Conservation (phyloP, 768 basidiomycete genomes). For the Lactifluus subvellereus region DNA sequence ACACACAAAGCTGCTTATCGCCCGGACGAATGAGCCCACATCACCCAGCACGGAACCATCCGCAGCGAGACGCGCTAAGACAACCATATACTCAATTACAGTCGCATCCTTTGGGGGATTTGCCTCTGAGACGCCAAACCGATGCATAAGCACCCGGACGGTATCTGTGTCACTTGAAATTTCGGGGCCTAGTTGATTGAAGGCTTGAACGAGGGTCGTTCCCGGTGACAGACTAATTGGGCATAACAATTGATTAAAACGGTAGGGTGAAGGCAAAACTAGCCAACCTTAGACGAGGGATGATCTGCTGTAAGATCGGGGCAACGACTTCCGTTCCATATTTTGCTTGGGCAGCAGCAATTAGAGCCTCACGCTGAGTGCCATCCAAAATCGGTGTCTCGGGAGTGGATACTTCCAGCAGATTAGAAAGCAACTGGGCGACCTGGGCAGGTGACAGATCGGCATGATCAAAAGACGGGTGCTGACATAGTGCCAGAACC, state of each 20-base stretch:
- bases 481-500: conserved; percentile 66
- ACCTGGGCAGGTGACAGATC: conserved; percentile 71
- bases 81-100: conserved; percentile 65
- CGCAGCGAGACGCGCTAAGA: conserved; percentile 58
- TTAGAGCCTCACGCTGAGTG: conserved; percentile 67
- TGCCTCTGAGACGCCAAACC: conserved; percentile 69
- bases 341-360: conserved; percentile 70
- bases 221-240: conserved; percentile 53
- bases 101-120: conserved; percentile 67
- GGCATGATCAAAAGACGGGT: conserved; percentile 75
- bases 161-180: conserved; percentile 70
- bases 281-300: conserved; percentile 65
- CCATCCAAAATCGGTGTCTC: conserved; percentile 70
- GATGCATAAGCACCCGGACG: conserved; percentile 58
- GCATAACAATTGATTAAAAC: conserved; percentile 20
- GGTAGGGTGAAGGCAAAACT: conserved; percentile 21
- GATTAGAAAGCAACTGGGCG: conserved; percentile 72
- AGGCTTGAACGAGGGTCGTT: conserved; percentile 65
- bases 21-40: conserved; percentile 65
- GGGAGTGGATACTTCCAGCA: conserved; percentile 63
- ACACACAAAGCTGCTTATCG: conserved; percentile 69
- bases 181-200: conserved; percentile 75
- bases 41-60: conserved; percentile 74
- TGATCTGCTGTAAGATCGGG: conserved; percentile 68
- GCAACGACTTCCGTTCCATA: conserved; percentile 71